Base-by-base conservation (phyloP, 768 basidiomycete species). In the Cubamyces lactineus region DNA sequence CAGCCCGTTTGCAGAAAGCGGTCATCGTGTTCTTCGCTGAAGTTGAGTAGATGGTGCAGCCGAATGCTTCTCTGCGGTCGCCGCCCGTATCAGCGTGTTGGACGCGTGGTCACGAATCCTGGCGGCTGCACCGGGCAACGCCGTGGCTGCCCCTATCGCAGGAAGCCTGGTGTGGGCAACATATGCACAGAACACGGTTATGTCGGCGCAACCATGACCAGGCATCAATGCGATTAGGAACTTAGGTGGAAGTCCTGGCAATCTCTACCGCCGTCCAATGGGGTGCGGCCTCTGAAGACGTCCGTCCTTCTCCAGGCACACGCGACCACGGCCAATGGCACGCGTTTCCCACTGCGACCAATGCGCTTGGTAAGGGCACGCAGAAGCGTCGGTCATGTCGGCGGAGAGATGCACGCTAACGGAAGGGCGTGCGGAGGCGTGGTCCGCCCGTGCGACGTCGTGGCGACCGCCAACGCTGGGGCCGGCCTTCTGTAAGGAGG, bases 271-370 rank as follows among this genome's bases (percentile, higher is more conserved):
- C 59, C 45, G n/a, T 26, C 45, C 52, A 59, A 59, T 53, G 47
- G 30, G 17, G 34, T 46, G 52, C 43, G 49, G 8, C 24, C 46
- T 38, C 52, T 39, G n/a, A 50, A 57, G 49, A 30, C 40, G 48
- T n/a, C 39, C 53, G 21, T 49, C 48, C 28, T 60, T 60, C 60
- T 43, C 53, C 47, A 56, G 57, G 57, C 56, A 58, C 55, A 24
- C 50, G 16, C 46, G 26, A 17, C 30, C 34, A 34, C 43, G 40
- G 30, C 41, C 46, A 59, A 55, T 53, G 16, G 61, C 61, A 26
- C 43, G 43, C 12, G 16, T 51, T 34, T 50, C 42, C 50, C 59
- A 48, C 61, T 24, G 23, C 43, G 13, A 13, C 42, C 8, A 26
- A 26, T 49, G 24, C 45, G 52, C 34, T 41, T 61, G 19, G 46